Evolutionary conservation across 805 yeast species (phyloP).

Genomic region (Candida maesae): DNA sequence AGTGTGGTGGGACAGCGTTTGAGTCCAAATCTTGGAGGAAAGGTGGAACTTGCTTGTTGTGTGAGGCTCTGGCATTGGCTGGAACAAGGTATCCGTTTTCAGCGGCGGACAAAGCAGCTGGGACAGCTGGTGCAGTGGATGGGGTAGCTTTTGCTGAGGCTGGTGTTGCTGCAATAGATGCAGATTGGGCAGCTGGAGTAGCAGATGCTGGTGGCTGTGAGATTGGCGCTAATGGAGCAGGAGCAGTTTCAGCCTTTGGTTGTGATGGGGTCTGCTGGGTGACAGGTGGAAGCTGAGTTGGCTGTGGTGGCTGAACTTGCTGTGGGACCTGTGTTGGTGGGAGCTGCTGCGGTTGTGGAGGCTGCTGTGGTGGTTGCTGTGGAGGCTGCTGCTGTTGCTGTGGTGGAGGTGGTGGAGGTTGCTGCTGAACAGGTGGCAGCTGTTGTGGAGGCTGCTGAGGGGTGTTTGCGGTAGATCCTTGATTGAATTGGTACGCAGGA

Average conservation of each 20-base stretch:
- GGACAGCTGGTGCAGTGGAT: slow-evolving; percentile 16
- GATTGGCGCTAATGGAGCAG: slow-evolving; percentile 6
- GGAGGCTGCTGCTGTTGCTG: slow-evolving; percentile 20
- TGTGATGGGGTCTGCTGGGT: slow-evolving; percentile 27
- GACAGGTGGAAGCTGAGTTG: slow-evolving; percentile 29
- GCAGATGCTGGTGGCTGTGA: slow-evolving; percentile 22
- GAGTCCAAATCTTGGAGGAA: slow-evolving; percentile 78
- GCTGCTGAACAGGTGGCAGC: slow-evolving; percentile 33
- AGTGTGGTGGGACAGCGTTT: slow-evolving; percentile 65
- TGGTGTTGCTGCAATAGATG: slow-evolving; percentile 22
- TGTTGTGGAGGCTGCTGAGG: slow-evolving; percentile 34
- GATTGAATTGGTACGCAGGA: slow-evolving; percentile 13
- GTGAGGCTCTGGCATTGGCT: slow-evolving; percentile 38
- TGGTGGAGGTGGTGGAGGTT: slow-evolving; percentile 27
- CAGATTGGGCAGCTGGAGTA: slow-evolving; percentile 25
- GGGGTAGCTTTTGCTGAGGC: slow-evolving; percentile 10
- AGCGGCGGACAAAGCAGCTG: slow-evolving; percentile 20
- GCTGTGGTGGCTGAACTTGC: slow-evolving; percentile 22
- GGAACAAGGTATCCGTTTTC: slow-evolving; percentile 36
- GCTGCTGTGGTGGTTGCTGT: slow-evolving; percentile 27
- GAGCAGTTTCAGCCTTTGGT: slow-evolving; percentile 27
- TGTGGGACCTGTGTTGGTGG: slow-evolving; percentile 26
- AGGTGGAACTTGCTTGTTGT: slow-evolving; percentile 76
- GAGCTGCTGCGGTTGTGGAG: slow-evolving; percentile 23
- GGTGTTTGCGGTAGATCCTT: slow-evolving; percentile 20